A percentile compares a stretch with the other conserved stretches of the same genome.
These are phyloP conservation scores for Pholiota adiposa DNA, from an alignment of 1,284 basidiomycete genomes.

Conservation along the genomic window DNA sequence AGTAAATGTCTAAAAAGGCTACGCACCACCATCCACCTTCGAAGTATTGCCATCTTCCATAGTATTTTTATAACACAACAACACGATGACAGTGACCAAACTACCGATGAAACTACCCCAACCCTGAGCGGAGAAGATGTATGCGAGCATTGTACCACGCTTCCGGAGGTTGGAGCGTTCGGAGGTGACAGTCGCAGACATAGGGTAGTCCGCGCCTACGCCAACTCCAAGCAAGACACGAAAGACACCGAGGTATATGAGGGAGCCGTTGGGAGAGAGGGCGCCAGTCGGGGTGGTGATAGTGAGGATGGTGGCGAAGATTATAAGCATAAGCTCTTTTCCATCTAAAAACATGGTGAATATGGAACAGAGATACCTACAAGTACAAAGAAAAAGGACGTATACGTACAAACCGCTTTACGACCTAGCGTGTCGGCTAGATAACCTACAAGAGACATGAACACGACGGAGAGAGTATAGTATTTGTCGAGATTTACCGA, in stretches of 20 bases:
- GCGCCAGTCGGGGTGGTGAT: conserved; percentile 48
- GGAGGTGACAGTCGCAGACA: conserved; percentile 73
- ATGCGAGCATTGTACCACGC: conserved; percentile 74
- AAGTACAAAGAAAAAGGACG: too few relatives aligned
- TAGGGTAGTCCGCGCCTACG: conserved; percentile 85
- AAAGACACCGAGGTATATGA: conserved; percentile 68
- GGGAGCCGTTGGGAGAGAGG: conserved; percentile 45
- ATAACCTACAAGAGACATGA: conserved; percentile 31
- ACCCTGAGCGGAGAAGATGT: conserved; percentile 78
- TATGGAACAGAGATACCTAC: too few relatives aligned
- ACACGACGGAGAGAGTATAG: too few relatives aligned
- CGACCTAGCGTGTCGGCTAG: conserved; percentile 71
- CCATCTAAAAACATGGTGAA: conserved; percentile 46
- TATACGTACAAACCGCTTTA: conserved; percentile 67
- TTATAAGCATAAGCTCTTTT: conserved; percentile 80
- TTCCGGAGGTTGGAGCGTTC: conserved; percentile 73
- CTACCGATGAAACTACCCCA: conserved; percentile 75
- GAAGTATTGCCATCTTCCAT: conserved; percentile 64
- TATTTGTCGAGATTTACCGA: conserved; percentile 39
- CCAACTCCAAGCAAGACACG: conserved; percentile 81
- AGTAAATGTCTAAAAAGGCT: neutral
- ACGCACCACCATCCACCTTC: conserved; percentile 69
- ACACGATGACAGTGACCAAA: conserved; percentile 69
- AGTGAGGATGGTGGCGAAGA: conserved; percentile 69
- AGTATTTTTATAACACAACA: conserved; percentile 66